Evolutionary conservation across 1,139 yeast species (phyloP).

Genomic region (Ogataea hybrid): DNA sequence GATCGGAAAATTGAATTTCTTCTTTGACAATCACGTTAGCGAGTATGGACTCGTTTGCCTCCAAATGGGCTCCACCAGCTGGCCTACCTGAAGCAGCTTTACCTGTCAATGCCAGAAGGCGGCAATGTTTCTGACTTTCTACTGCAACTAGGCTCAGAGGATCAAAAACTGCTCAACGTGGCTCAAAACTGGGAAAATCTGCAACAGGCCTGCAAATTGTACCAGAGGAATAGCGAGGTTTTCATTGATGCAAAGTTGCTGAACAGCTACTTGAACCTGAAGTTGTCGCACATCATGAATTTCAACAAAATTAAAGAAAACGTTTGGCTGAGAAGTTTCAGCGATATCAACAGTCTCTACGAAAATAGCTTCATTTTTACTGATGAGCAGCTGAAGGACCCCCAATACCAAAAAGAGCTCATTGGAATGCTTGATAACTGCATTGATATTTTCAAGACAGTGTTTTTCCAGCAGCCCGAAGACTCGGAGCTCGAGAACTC

Average conservation of each 20-base stretch:
- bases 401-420: slow-evolving; percentile 24
- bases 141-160: slow-evolving; percentile 3
- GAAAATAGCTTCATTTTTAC: slow-evolving; percentile 25
- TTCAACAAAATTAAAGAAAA: slow-evolving; percentile 34
- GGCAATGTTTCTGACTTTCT: slow-evolving; percentile 5
- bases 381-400: slow-evolving; percentile 27
- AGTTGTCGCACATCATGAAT: slow-evolving; percentile 27
- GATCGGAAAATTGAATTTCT: slow-evolving; percentile 24
- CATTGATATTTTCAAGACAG: slow-evolving; percentile 27
- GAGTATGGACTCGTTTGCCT: slow-evolving; percentile 40
- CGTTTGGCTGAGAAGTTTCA: slow-evolving; percentile 35
- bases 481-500: slow-evolving; percentile 14
- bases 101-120: slow-evolving; percentile 8
- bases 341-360: slow-evolving; percentile 31
- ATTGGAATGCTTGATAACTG: slow-evolving; percentile 27
- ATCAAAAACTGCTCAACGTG: slow-evolving; percentile 17
- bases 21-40: slow-evolving; percentile 32
- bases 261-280: slow-evolving; percentile 32
- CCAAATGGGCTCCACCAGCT: slow-evolving; percentile 38
- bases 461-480: slow-evolving; percentile 27
- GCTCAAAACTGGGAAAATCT: slow-evolving; percentile 33
- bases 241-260: slow-evolving; percentile 31
- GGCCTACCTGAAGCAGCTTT: slow-evolving; percentile 27
- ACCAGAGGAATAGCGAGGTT: slow-evolving; percentile 28
- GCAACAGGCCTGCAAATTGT: slow-evolving; percentile 28